Percentiles rank a stretch among this genome's conserved stretches.
Evolutionary conservation across 495 filamentous ascomycete genomes (phyloP).

Genomic region (Daldinia childiae): DNA sequence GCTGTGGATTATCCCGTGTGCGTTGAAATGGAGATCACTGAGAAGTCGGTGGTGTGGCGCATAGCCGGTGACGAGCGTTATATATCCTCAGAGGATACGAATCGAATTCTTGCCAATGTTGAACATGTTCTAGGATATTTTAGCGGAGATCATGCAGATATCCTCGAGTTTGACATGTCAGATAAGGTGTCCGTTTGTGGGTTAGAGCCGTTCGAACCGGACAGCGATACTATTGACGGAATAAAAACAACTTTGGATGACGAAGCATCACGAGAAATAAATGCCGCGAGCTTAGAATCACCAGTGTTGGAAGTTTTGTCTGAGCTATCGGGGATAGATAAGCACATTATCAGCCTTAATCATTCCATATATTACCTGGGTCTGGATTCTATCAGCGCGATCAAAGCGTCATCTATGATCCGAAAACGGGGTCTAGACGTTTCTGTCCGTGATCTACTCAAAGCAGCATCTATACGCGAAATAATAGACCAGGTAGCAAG

Average conservation of each 20-base stretch:
- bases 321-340: constrained; percentile 67
- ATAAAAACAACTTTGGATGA: neutral
- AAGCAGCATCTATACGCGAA: constrained; percentile 67
- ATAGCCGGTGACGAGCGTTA: constrained; percentile 71
- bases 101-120: constrained; percentile 61
- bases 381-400: constrained; percentile 89
- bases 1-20: constrained; percentile 82
- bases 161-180: constrained; percentile 58
- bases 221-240: neutral
- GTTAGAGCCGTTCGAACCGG: constrained; percentile 48
- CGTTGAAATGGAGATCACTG: constrained; percentile 75
- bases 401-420: constrained; percentile 74
- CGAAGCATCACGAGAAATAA: neutral
- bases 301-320: constrained; percentile 70
- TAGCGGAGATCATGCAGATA: constrained; percentile 55
- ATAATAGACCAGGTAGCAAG: constrained; percentile 53
- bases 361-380: constrained; percentile 85
- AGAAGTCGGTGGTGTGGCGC: constrained; percentile 67
- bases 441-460: constrained; percentile 72
- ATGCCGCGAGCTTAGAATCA: constrained; percentile 45
- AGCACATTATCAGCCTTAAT: constrained; percentile 66
- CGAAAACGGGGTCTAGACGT: constrained; percentile 66
- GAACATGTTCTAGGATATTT: constrained; percentile 65
- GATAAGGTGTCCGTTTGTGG: constrained; percentile 64
- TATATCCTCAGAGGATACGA: constrained; percentile 53